Percentiles rank a stretch among this genome's conserved stretches.
phyloP scores from a whole-genome alignment of 805 yeast species.

The Pichia californica region DNA sequence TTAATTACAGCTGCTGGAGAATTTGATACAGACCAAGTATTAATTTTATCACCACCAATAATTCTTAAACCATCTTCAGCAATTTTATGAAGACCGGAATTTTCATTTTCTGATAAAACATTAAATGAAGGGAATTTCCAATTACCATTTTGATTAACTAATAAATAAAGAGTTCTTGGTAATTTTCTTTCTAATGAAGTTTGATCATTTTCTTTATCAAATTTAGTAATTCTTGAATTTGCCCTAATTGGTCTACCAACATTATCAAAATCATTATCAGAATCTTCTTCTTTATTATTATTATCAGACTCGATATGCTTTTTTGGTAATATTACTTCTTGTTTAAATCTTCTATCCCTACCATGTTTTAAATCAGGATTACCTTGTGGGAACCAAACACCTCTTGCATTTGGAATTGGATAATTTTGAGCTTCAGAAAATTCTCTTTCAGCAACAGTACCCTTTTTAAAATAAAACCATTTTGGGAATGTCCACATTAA shows the following conservation, averaged over 20 bases:
- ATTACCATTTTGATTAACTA: slow-evolving; percentile 41
- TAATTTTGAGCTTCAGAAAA: slow-evolving; percentile 69
- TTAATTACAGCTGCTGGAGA: slow-evolving; percentile 74
- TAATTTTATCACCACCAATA: slow-evolving; percentile 69
- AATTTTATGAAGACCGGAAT: slow-evolving; percentile 54
- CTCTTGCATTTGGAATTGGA: slow-evolving; percentile 67
- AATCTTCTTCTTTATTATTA: no score
- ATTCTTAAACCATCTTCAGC: slow-evolving; percentile 70
- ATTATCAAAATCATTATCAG: slow-evolving; percentile 40
- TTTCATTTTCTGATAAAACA: slow-evolving; percentile 30
- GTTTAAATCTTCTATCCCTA: slow-evolving; percentile 82
- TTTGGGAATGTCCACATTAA: slow-evolving; percentile 97
- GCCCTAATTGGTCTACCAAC: slow-evolving; percentile 63
- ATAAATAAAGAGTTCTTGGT: slow-evolving; percentile 71
- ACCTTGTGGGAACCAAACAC: slow-evolving; percentile 76
- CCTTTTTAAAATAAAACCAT: slow-evolving; percentile 84
- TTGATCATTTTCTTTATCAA: slow-evolving; percentile 59
- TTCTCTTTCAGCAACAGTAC: slow-evolving; percentile 80
- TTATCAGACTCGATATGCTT: slow-evolving; percentile 34
- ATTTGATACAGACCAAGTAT: slow-evolving; percentile 87
- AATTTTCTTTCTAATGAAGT: slow-evolving; percentile 73
- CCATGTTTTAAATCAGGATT: slow-evolving; percentile 79
- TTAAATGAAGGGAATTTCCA: slow-evolving; percentile 83
- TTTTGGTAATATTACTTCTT: slow-evolving; percentile 64
- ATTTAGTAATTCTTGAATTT: slow-evolving; percentile 67